Conservation (phyloP, 23 red algal genomes). For the Chondrus crispus region DNA sequence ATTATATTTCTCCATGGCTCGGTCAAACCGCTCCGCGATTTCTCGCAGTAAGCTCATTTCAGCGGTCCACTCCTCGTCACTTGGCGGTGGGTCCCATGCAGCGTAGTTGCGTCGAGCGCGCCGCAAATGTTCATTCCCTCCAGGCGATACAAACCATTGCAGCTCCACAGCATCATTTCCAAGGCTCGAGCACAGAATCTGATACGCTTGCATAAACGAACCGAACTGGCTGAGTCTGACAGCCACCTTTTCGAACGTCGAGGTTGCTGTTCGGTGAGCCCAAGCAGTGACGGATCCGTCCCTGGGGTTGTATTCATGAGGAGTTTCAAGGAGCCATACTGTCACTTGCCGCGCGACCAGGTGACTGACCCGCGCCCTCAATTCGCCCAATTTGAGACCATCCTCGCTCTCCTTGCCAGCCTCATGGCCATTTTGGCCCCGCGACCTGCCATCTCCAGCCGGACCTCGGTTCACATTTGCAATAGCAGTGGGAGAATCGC, state of each 20-base stretch:
- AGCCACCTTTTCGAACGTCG: background rate
- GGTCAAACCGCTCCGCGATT: conserved; percentile 3
- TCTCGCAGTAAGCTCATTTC: conserved; percentile 27
- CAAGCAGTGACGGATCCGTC: background rate
- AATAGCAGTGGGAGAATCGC: background rate
- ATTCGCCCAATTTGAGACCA: background rate
- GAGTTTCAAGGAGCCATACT: conserved; percentile 49
- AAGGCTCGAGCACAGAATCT: background rate
- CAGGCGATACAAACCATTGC: conserved; percentile 25
- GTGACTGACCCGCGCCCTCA: background rate
- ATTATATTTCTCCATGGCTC: background rate
- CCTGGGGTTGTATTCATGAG: conserved; percentile 30
- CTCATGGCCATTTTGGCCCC: too few species aligned
- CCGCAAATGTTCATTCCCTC: background rate
- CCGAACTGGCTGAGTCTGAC: background rate
- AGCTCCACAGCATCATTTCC: conserved; percentile 13
- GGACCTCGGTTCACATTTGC: background rate
- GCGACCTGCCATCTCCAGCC: too few species aligned
- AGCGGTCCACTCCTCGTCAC: conserved; percentile 25
- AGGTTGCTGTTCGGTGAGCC: background rate
- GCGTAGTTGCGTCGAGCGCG: conserved; percentile 43
- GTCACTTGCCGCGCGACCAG: conserved; percentile 45
- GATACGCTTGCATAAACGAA: conserved; percentile 15
- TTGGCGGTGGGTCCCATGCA: conserved; percentile 56
- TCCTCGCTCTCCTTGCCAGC: background rate